Evolutionary conservation across 345 rosid species (phyloP), one percentile per base, ranked within the genome.

Genomic region (Punica granatum): DNA sequence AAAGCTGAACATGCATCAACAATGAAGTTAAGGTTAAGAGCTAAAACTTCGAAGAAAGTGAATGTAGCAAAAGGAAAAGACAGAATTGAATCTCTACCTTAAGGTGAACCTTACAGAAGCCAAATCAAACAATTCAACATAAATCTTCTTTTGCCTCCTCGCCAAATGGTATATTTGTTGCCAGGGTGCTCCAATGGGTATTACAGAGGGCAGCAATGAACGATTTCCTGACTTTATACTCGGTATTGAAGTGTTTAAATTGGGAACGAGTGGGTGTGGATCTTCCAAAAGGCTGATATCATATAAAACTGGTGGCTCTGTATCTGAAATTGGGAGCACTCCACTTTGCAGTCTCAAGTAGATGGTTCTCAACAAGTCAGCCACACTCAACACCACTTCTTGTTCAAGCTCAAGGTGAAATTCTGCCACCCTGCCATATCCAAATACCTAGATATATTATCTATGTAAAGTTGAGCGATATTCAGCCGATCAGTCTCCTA

Each of bases 141-240:
- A 93, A 58, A 93, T 82, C 73, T 92, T 92, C 83, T 78, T 84
- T 67, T 85, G 85, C 71, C 92, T 87, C 83, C 94, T 81, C 64
- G 97, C 96, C 80, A 86, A 78, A 69, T 83, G 82, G 74, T 83
- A 81, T 76, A 93, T 87, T 70, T 80, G 75, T 76, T 93, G 97
- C 98, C 96, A 87, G 73, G 98, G 98, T 72, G 96, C 98, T 68
- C 98, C 98, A 65, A 93, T 84, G 43, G 98, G 98, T 83, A 86
- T 81, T 67, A 87, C 76, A 64, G 77, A 78, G 74, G 97, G 93
- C 54, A 86, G 80, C 54, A 76, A 74, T 41, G 75, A 74, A 77
- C 66, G 67, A 70, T 76, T 70, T 64, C 71, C 73, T 39, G 76
- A 78, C 67, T 73, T 82, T 80, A 72, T 77, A 71, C 43, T 76